Conservation (phyloP, 225 moss, liverwort and hornwort species). For the Thuidium tamariscinum region DNA sequence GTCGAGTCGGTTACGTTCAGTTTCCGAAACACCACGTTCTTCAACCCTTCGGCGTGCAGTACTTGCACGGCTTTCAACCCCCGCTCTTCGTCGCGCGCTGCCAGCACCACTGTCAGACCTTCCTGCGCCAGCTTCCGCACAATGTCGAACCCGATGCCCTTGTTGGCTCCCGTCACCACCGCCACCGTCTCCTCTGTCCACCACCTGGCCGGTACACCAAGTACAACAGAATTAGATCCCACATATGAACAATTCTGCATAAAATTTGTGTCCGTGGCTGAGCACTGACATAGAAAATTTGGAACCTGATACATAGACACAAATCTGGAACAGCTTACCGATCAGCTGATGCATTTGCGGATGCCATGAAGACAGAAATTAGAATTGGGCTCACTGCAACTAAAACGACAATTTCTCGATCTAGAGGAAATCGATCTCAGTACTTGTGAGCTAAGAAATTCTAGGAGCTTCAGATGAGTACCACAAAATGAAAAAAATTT, state of each 20-base stretch:
- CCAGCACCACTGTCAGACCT: neutral
- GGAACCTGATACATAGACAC: neutral
- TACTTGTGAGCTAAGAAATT: neutral
- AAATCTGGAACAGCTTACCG: neutral
- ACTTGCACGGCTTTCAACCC: neutral
- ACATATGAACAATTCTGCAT: neutral
- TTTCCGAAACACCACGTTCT: neutral
- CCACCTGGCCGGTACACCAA: neutral
- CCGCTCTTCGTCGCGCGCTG: neutral
- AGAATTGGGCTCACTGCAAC: neutral
- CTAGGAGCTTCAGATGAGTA: neutral
- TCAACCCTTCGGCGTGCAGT: neutral
- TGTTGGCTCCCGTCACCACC: neutral
- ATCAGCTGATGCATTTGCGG: neutral
- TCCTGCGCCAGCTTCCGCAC: neutral
- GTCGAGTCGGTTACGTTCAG: neutral
- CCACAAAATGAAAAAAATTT: neutral
- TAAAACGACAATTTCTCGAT: neutral
- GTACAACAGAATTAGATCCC: neutral
- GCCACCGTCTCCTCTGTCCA: neutral
- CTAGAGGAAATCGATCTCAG: neutral
- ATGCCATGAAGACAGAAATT: neutral
- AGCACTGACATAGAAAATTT: neutral
- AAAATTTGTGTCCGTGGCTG: neutral
- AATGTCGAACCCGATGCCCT: neutral